Conservation (phyloP, 305 asterid species). For the Fraxinus angustifolia region DNA sequence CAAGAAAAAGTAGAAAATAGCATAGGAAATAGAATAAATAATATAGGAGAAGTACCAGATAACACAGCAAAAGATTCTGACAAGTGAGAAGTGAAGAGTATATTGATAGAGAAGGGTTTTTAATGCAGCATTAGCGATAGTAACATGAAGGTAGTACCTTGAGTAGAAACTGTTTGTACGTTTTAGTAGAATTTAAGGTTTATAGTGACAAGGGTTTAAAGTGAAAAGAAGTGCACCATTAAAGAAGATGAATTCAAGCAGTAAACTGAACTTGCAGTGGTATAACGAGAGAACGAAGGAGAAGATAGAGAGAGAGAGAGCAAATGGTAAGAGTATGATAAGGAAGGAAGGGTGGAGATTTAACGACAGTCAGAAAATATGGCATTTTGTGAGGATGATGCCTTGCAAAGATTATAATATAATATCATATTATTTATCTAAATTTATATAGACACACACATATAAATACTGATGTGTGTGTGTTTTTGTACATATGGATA, state of each 20-base stretch:
- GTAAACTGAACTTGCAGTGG: constrained; percentile 6
- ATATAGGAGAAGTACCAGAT: constrained; percentile 26
- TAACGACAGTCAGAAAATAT: constrained; percentile 56
- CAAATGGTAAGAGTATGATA: constrained; percentile 50
- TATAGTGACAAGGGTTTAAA: constrained; percentile 15
- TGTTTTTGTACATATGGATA: background rate
- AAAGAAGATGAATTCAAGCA: constrained; percentile 28
- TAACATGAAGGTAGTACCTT: constrained; percentile 24
- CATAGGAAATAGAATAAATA: background rate
- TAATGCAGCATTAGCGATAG: constrained; percentile 44
- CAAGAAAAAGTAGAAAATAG: background rate
- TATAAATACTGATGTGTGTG: background rate
- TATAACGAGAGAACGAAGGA: constrained; percentile 20
- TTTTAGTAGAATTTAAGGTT: constrained; percentile 17
- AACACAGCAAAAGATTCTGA: constrained; percentile 20
- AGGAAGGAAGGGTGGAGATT: constrained; percentile 99
- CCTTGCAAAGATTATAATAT: constrained; percentile 24
- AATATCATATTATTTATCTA: background rate
- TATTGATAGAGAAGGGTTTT: constrained; percentile 27
- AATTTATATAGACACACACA: background rate
- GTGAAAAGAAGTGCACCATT: constrained; percentile 26
- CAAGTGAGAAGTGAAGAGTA: constrained; percentile 8
- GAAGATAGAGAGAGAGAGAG: constrained; percentile 26
- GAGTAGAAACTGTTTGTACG: constrained; percentile 22
- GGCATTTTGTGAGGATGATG: constrained; percentile 65